phyloP scores from a whole-genome alignment of 108 stramenopile species.

The Skeletonema grethae region DNA sequence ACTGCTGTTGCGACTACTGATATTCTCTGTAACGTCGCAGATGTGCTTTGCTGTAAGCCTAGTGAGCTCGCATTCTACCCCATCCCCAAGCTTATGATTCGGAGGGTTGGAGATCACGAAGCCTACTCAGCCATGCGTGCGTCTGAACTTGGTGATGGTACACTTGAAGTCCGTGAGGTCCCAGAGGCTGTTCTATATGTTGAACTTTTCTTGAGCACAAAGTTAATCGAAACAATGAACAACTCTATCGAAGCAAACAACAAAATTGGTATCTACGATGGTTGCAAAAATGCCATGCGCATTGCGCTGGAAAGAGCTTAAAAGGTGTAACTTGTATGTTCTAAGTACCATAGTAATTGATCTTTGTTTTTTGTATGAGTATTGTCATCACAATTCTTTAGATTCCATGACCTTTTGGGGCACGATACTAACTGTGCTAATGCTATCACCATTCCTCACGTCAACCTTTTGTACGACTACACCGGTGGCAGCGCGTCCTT shows the following conservation, averaged over 20 bases:
- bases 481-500: slow-evolving; percentile 87
- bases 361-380: background rate
- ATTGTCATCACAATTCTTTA: background rate
- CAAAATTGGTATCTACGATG: slow-evolving; percentile 81
- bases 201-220: slow-evolving; percentile 67
- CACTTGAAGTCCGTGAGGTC: slow-evolving; percentile 82
- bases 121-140: slow-evolving; percentile 87
- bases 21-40: slow-evolving; percentile 82
- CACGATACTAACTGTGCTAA: slow-evolving; percentile 77
- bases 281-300: slow-evolving; percentile 81
- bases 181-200: slow-evolving; percentile 70
- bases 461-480: slow-evolving; percentile 89
- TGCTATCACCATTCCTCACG: slow-evolving; percentile 67
- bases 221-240: slow-evolving; percentile 78
- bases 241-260: slow-evolving; percentile 70
- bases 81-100: slow-evolving; percentile 90
- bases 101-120: slow-evolving; percentile 93
- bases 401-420: slow-evolving; percentile 45
- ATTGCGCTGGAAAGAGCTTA: slow-evolving; percentile 54
- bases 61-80: slow-evolving; percentile 92
- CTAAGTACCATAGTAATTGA: background rate
- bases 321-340: background rate
- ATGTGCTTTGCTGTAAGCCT: slow-evolving; percentile 90
- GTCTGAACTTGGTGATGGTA: slow-evolving; percentile 87
- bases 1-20: slow-evolving; percentile 93